Evolutionary conservation across 441 rosid species (phyloP).

Genomic region (Metrosideros polymorpha): DNA sequence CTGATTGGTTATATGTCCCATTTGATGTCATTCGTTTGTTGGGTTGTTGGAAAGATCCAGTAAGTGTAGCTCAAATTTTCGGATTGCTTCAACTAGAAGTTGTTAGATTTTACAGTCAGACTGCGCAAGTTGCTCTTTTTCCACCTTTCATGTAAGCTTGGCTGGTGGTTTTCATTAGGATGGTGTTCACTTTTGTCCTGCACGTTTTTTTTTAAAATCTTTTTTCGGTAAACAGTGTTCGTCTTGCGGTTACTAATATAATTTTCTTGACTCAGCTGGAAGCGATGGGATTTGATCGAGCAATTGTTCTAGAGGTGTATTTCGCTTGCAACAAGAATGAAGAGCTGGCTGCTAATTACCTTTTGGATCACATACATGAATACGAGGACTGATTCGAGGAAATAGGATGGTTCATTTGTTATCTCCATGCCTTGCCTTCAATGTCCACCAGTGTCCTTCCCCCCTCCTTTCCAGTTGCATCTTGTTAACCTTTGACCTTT

Average conservation of each 20-base stretch:
- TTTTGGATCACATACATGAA: conserved; percentile 85
- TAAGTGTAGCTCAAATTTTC: background rate
- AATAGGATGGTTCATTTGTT: conserved; percentile 2
- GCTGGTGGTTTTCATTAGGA: background rate
- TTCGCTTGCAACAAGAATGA: conserved; percentile 97
- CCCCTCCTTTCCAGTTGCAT: background rate
- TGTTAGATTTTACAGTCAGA: background rate
- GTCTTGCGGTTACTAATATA: background rate
- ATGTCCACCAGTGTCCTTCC: background rate
- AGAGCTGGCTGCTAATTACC: conserved; percentile 94
- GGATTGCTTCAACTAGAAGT: background rate
- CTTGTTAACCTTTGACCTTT: background rate
- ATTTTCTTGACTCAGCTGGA: conserved; percentile 43
- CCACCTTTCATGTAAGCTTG: background rate
- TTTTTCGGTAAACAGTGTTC: background rate
- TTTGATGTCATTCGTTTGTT: background rate
- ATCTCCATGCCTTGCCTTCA: background rate
- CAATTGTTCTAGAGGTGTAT: conserved; percentile 71
- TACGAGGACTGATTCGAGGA: conserved; percentile 43
- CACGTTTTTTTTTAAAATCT: background rate
- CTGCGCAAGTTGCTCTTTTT: background rate
- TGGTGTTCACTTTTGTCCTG: background rate
- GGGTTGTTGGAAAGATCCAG: background rate
- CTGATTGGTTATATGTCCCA: background rate
- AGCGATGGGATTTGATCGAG: conserved; percentile 90